Percentiles rank a stretch among this genome's conserved stretches.
Evolutionary conservation across 2,329 filamentous ascomycete species (phyloP).

Genomic region (Podosphaera aphanis): DNA sequence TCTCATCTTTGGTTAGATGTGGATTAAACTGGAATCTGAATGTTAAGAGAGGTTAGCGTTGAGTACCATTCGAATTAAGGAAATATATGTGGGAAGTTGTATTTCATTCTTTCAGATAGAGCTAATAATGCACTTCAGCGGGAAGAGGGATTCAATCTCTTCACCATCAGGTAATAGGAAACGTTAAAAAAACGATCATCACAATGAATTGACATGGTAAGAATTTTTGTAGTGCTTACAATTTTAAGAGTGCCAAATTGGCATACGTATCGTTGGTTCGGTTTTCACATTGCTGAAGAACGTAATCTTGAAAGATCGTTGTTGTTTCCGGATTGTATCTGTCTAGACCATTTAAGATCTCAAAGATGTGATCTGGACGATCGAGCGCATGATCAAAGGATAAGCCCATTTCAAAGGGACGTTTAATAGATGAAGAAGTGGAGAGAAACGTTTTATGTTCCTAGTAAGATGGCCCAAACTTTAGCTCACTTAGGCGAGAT

Average conservation of each 20-base stretch:
- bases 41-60: constrained; percentile 5
- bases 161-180: constrained; percentile 89
- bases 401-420: constrained; percentile 11
- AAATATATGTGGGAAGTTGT: background rate
- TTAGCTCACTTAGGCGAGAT: background rate
- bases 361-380: constrained; percentile 74
- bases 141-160: constrained; percentile 30
- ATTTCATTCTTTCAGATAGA: constrained; percentile 42
- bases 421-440: too few relatives aligned
- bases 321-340: constrained; percentile 98
- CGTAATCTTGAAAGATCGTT: constrained; percentile 77
- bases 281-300: constrained; percentile 82
- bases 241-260: constrained; percentile 83
- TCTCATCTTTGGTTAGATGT: constrained; percentile 87
- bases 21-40: constrained; percentile 97
- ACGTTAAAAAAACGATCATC: constrained; percentile 72
- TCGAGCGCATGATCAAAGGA: constrained; percentile 73
- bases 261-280: constrained; percentile 90
- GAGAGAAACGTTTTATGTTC: too few relatives aligned
- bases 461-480: background rate
- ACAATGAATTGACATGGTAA: constrained; percentile 17
- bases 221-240: constrained; percentile 41
- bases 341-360: constrained; percentile 90
- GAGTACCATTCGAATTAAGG: background rate
- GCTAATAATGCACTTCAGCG: constrained; percentile 48